Percentiles rank a stretch among this genome's conserved stretches.
These are phyloP conservation scores for Bolboschoenus planiculmis DNA, from an alignment of 176 grass and related monocot genomes.

Conservation along the genomic window DNA sequence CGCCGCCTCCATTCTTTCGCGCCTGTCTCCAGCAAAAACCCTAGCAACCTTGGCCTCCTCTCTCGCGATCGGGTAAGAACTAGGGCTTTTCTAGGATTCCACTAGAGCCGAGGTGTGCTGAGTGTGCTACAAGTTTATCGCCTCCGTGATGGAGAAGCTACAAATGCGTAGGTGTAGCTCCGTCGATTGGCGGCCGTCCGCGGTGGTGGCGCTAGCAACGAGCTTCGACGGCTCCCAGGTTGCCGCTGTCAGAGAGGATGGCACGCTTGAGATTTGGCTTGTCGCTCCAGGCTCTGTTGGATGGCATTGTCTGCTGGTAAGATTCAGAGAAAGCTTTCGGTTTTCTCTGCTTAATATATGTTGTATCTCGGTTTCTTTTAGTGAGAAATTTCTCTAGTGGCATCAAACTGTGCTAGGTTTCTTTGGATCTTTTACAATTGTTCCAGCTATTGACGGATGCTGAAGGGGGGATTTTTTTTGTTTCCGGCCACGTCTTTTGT, in stretches of 20 bases:
- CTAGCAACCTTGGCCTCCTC: background rate
- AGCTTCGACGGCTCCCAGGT: slow-evolving; percentile 69
- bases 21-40: slow-evolving; percentile 23
- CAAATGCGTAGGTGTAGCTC: slow-evolving; percentile 45
- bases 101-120: background rate
- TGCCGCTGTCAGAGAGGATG: slow-evolving; percentile 66
- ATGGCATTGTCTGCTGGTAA: slow-evolving; percentile 96
- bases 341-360: background rate
- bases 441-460: background rate
- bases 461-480: too few species aligned
- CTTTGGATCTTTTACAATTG: background rate
- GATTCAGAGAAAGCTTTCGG: background rate
- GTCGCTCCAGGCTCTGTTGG: slow-evolving; percentile 92
- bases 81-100: background rate
- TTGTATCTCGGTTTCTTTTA: background rate
- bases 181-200: slow-evolving; percentile 67
- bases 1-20: background rate
- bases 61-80: background rate
- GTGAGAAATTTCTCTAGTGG: background rate
- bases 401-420: background rate
- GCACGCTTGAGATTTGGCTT: slow-evolving; percentile 89
- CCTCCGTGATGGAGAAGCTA: slow-evolving; percentile 64
- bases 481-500: too few species aligned
- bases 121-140: background rate
- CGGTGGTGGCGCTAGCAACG: slow-evolving; percentile 55